Conservation (phyloP, 441 rosid genomes). For the Iberis amara region DNA sequence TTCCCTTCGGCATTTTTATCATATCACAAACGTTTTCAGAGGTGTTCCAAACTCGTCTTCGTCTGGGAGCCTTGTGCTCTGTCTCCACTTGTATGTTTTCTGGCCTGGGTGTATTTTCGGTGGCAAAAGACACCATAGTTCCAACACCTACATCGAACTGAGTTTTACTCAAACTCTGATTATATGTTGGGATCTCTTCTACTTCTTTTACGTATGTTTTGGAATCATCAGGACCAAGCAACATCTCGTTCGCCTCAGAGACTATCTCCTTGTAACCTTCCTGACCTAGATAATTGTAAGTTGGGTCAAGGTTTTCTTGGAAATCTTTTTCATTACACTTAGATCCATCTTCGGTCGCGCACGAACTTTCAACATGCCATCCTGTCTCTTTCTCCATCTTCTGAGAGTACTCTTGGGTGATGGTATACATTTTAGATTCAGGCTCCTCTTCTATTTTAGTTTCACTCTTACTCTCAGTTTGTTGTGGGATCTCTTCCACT, state of each 20-base stretch:
- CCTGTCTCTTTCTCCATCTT: slow-evolving; percentile 18
- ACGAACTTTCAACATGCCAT: slow-evolving; percentile 20
- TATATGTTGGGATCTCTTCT: slow-evolving; percentile 26
- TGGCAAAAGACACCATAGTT: slow-evolving; percentile 27
- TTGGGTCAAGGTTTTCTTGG: slow-evolving; percentile 19
- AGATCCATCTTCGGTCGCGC: slow-evolving; percentile 23
- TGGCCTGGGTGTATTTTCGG: slow-evolving; percentile 19
- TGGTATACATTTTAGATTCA: slow-evolving; percentile 22
- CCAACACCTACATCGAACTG: slow-evolving; percentile 20
- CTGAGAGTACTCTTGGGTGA: slow-evolving; percentile 17
- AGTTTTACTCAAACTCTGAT: slow-evolving; percentile 13
- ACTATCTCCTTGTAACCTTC: slow-evolving; percentile 24
- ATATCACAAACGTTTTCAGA: slow-evolving; percentile 39
- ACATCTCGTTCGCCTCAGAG: slow-evolving; percentile 23
- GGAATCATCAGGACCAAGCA: slow-evolving; percentile 23
- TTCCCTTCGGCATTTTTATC: slow-evolving; percentile 33
- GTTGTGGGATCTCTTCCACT: slow-evolving; percentile 26
- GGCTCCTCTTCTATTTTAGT: slow-evolving; percentile 18
- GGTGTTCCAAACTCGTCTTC: slow-evolving; percentile 36
- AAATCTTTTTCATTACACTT: slow-evolving; percentile 13
- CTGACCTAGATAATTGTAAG: slow-evolving; percentile 22
- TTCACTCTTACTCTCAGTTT: slow-evolving; percentile 18
- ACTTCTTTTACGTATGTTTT: slow-evolving; percentile 19
- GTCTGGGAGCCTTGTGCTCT: slow-evolving; percentile 30
- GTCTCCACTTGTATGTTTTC: slow-evolving; percentile 18